Evolutionary conservation across 805 yeast genomes (phyloP).

Genomic region (Candida adriatica): DNA sequence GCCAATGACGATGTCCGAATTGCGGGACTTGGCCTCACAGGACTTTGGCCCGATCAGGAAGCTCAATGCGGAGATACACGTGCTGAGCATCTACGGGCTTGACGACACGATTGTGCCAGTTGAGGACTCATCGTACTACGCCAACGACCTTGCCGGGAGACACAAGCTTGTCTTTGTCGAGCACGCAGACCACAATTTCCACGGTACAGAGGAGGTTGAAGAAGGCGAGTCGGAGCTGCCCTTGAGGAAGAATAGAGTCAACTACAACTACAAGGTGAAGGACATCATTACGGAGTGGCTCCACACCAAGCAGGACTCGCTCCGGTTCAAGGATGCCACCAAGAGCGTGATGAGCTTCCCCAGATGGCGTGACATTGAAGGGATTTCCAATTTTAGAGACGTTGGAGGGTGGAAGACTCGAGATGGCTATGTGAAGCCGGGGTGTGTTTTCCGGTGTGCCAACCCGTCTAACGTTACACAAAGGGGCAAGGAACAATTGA

Average conservation of each 20-base stretch:
- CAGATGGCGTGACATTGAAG: slow-evolving; percentile 60
- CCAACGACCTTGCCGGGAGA: slow-evolving; percentile 48
- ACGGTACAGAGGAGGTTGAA: slow-evolving; percentile 39
- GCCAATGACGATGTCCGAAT: slow-evolving; percentile 43
- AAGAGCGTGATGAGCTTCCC: slow-evolving; percentile 32
- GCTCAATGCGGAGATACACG: slow-evolving; percentile 42
- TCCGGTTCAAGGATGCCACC: slow-evolving; percentile 40
- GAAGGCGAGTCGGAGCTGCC: slow-evolving; percentile 35
- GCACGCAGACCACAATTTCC: slow-evolving; percentile 78
- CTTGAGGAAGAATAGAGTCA: slow-evolving; percentile 37
- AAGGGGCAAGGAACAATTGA: slow-evolving; percentile 36
- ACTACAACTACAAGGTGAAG: slow-evolving; percentile 51
- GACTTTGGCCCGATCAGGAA: slow-evolving; percentile 37
- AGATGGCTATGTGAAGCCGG: slow-evolving; percentile 41
- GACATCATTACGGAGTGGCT: slow-evolving; percentile 44
- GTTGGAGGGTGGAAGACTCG: slow-evolving; percentile 62
- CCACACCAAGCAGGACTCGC: slow-evolving; percentile 39
- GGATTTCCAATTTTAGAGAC: slow-evolving; percentile 70
- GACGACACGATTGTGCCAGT: slow-evolving; percentile 61
- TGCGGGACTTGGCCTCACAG: slow-evolving; percentile 40
- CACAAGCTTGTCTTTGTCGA: slow-evolving; percentile 53
- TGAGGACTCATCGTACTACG: slow-evolving; percentile 52
- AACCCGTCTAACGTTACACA: slow-evolving; percentile 45
- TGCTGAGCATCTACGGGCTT: slow-evolving; percentile 66
- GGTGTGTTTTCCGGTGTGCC: slow-evolving; percentile 58